Percentiles rank a stretch among this genome's conserved stretches.
These are phyloP conservation scores for Lachancea dasiensis DNA, from an alignment of 805 yeast species.

Conservation along the genomic window DNA sequence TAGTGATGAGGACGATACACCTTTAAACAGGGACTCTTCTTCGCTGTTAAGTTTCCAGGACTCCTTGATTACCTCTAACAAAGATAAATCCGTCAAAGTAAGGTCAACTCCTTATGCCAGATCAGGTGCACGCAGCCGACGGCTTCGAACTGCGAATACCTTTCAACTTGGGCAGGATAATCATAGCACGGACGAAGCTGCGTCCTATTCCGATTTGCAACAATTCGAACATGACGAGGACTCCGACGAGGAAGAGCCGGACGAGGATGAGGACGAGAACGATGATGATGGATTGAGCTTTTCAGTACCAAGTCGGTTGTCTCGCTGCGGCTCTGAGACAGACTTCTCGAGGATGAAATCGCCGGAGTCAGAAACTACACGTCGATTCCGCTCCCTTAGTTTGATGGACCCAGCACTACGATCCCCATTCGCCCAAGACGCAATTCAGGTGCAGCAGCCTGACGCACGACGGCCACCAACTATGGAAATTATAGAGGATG, in stretches of 20 bases:
- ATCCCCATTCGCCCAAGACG: slow-evolving; percentile 18
- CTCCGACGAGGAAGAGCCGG: slow-evolving; percentile 20
- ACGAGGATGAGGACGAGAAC: slow-evolving; percentile 25
- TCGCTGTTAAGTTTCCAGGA: slow-evolving; percentile 29
- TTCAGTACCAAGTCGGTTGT: slow-evolving; percentile 32
- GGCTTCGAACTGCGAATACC: neutral
- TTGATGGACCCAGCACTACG: slow-evolving; percentile 30
- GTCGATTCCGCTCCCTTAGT: slow-evolving; percentile 31
- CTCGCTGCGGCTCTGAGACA: slow-evolving; percentile 23
- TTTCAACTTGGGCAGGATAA: slow-evolving; percentile 1
- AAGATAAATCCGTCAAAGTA: slow-evolving; percentile 30
- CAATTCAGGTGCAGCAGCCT: neutral
- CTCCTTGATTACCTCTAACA: slow-evolving; percentile 29
- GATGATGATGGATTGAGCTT: slow-evolving; percentile 35
- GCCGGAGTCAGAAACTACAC: slow-evolving; percentile 9
- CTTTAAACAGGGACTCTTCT: slow-evolving; percentile 27
- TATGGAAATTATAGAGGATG: slow-evolving; percentile 17
- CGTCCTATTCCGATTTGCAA: slow-evolving; percentile 14
- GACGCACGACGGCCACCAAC: slow-evolving; percentile 8
- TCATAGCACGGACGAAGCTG: slow-evolving; percentile 2
- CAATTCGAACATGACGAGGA: slow-evolving; percentile 10
- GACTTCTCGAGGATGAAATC: slow-evolving; percentile 9
- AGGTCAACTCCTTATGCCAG: slow-evolving; percentile 18
- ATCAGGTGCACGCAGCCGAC: neutral
- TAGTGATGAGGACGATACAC: slow-evolving; percentile 16